Conservation (phyloP, 768 basidiomycete genomes). For the Panaeolus cyanescens region DNA sequence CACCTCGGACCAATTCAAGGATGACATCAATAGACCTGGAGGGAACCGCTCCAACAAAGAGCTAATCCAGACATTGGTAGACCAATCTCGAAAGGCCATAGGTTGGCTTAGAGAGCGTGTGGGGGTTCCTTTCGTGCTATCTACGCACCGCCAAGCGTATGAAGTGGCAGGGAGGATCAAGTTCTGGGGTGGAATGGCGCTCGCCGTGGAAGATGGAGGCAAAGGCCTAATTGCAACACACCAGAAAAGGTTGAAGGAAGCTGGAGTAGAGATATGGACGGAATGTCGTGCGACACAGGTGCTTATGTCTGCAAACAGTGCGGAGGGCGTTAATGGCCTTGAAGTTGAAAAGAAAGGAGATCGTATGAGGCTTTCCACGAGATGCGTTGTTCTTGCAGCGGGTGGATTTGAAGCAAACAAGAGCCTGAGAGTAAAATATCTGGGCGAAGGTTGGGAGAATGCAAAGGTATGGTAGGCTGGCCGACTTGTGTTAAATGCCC, state of each 20-base stretch:
- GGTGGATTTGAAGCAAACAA: slow-evolving; percentile 68
- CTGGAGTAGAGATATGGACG: slow-evolving; percentile 60
- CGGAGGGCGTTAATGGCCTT: slow-evolving; percentile 46
- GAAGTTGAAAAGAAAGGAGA: slow-evolving; percentile 40
- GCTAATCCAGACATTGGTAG: slow-evolving; percentile 55
- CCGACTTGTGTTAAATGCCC: no score
- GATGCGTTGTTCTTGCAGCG: slow-evolving; percentile 60
- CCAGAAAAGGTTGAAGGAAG: slow-evolving; percentile 45
- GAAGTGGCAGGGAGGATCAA: slow-evolving; percentile 59
- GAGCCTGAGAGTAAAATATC: slow-evolving; percentile 50
- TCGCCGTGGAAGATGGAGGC: slow-evolving; percentile 64
- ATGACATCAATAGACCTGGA: slow-evolving; percentile 64
- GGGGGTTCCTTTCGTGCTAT: slow-evolving; percentile 54
- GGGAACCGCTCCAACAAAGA: slow-evolving; percentile 47
- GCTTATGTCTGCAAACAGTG: slow-evolving; percentile 34
- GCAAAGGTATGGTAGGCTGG: slow-evolving; percentile 45
- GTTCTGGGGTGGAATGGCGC: slow-evolving; percentile 73
- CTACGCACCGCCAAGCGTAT: slow-evolving; percentile 71
- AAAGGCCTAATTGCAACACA: slow-evolving; percentile 68
- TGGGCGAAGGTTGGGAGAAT: slow-evolving; percentile 60
- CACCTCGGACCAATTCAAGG: slow-evolving; percentile 51
- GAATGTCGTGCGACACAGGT: slow-evolving; percentile 47
- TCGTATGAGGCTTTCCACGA: slow-evolving; percentile 35
- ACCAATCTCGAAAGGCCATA: slow-evolving; percentile 55
- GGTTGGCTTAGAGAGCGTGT: slow-evolving; percentile 57